Evolutionary conservation across 345 rosid genomes (phyloP).

Genomic region (Pistacia integerrima): DNA sequence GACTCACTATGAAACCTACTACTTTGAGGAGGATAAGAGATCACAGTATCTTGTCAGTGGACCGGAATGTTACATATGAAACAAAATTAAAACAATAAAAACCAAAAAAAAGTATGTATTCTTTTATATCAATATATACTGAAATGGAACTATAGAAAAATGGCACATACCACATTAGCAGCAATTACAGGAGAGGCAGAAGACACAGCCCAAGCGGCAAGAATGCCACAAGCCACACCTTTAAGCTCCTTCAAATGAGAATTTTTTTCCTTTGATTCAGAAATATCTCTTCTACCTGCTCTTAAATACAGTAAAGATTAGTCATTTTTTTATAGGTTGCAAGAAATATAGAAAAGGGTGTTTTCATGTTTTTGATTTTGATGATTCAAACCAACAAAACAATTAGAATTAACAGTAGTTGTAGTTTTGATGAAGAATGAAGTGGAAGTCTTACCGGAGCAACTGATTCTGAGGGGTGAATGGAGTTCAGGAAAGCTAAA

Average conservation of each 20-base stretch:
- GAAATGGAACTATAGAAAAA: background rate
- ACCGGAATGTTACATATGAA: too few relatives aligned
- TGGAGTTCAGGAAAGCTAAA: constrained; percentile 21
- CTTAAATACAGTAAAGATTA: constrained; percentile 17
- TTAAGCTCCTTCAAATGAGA: constrained; percentile 54
- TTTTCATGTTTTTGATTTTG: background rate
- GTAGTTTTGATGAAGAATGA: background rate
- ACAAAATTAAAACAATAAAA: too few relatives aligned
- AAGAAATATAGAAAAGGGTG: background rate
- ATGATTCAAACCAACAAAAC: background rate
- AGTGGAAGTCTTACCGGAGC: constrained; percentile 46
- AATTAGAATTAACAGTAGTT: background rate
- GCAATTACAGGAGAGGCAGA: constrained; percentile 80
- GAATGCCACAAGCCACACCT: constrained; percentile 63
- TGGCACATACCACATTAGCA: constrained; percentile 59
- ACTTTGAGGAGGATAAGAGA: too few relatives aligned
- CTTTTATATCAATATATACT: background rate
- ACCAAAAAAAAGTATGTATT: too few relatives aligned
- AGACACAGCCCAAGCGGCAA: constrained; percentile 70
- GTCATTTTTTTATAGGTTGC: constrained; percentile 1
- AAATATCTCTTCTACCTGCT: constrained; percentile 38
- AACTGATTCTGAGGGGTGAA: constrained; percentile 36
- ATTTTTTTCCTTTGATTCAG: constrained; percentile 30
- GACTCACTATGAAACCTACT: too few relatives aligned
- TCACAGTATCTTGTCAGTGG: too few relatives aligned